phyloP scores from a whole-genome alignment of 2,329 filamentous ascomycete species.

The Neospermospora avenae region DNA sequence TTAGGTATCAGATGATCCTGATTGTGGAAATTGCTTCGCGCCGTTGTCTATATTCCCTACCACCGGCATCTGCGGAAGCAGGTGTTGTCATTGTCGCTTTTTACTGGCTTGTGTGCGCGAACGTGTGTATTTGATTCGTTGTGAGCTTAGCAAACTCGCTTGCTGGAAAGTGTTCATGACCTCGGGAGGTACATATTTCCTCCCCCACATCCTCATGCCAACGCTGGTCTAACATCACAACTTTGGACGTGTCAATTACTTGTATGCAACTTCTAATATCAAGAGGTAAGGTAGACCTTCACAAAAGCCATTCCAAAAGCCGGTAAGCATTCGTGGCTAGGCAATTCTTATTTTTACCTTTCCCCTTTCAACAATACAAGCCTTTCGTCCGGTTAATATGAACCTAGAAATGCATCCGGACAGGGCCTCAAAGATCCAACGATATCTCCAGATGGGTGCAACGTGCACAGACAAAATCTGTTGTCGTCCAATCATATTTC shows the following conservation, averaged over 20 bases:
- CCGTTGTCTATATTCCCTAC: conserved; percentile 2
- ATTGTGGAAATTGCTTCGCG: background rate
- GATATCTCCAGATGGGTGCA: background rate
- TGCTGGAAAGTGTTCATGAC: background rate
- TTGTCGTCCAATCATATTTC: background rate
- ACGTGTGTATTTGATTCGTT: background rate
- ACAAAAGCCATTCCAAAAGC: too few relatives aligned
- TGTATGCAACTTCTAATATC: background rate
- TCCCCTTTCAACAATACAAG: background rate
- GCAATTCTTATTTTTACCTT: background rate
- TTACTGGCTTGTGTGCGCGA: background rate
- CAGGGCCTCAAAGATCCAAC: background rate
- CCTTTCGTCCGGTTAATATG: background rate
- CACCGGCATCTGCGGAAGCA: conserved; percentile 5
- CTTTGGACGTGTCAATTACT: background rate
- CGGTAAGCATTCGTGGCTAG: background rate
- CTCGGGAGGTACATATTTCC: background rate
- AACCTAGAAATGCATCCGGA: background rate
- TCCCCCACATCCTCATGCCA: too few relatives aligned
- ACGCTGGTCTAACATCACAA: background rate
- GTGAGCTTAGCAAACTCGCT: background rate
- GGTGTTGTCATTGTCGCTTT: background rate
- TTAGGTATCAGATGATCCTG: conserved; percentile 1
- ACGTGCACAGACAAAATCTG: background rate
- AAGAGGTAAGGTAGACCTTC: background rate